Base-by-base conservation (phyloP, 2,329 filamentous ascomycete genomes). In the Emergomyces pasteurianus region DNA sequence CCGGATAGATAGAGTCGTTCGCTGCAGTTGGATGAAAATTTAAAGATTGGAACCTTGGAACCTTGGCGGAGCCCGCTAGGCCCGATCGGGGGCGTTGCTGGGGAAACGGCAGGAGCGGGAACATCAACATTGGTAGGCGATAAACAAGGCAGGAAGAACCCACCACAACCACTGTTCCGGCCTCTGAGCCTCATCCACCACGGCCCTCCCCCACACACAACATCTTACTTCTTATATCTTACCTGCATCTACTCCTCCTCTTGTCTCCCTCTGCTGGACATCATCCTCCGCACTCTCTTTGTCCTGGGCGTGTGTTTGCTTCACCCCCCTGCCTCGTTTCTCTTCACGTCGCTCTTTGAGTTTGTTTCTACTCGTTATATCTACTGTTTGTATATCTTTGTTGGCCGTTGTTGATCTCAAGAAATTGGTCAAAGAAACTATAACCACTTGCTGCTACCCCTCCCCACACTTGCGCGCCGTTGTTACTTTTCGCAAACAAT, bases 291-390 rank as follows among this genome's bases (percentile, higher is more conserved):
- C 26, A 47, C 58, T 56, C 59, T 42, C 47, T 43, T 63, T 66
- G 68, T 66, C 56, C 68, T 65, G 54, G 50, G 58, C 40, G 52
- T 61, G 61, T 60, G 60, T 28, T 65, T 57, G 57, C 63, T 58
- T 63, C n/a, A n/a, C n/a, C n/a, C 61, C 61, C 64, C 65, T 60
- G 9, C 1, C 18, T 38, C 34, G 7, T 18, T 60, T 61, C 63
- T 63, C 57, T 61, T 50, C 57, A 36, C 57, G 57, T 58, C 57
- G n/a, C 26, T 58, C 57, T 50, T 60, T 64, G 62, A 31, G 47
- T 38, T 60, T 61, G 43, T 63, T 38, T 31, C 64, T 66, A 16
- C 9, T 14, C 18, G 31, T 34, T n/a, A 61, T 53, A 58, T 61
- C 43, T 56, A 36, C 55, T 66, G 66, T 68, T 70, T 61, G n/a